Percentiles rank a stretch among this genome's conserved stretches.
phyloP scores from a whole-genome alignment of 768 basidiomycete species.

The Cantharellus cinnabarinus region DNA sequence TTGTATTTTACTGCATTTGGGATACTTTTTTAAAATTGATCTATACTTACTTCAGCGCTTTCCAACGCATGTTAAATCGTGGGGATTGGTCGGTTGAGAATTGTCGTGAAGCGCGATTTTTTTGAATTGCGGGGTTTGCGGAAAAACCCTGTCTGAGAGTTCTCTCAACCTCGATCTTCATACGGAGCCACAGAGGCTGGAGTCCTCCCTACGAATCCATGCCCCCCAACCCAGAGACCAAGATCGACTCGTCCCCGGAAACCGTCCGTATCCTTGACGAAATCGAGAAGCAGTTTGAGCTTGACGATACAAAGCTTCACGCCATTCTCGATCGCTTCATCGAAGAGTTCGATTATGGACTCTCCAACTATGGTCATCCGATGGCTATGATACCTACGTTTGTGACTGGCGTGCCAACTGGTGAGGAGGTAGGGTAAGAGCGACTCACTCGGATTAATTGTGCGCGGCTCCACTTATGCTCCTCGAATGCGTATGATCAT shows the following conservation, averaged over 20 bases:
- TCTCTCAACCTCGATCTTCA: too few relatives aligned
- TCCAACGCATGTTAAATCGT: too few relatives aligned
- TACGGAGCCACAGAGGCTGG: too few relatives aligned
- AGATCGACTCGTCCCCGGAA: constrained; percentile 14
- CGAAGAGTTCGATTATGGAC: constrained; percentile 54
- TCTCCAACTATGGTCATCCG: constrained; percentile 48
- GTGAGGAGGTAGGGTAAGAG: constrained; percentile 75
- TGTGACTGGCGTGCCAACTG: constrained; percentile 87
- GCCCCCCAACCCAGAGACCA: neutral
- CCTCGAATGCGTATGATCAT: neutral
- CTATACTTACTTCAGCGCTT: too few relatives aligned
- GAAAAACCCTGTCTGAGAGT: too few relatives aligned
- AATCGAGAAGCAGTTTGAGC: constrained; percentile 53
- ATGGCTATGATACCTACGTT: constrained; percentile 98
- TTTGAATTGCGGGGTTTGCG: too few relatives aligned
- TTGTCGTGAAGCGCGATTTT: too few relatives aligned
- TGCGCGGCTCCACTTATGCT: neutral
- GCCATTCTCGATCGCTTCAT: constrained; percentile 63
- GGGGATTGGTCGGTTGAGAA: too few relatives aligned
- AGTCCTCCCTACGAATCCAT: too few relatives aligned
- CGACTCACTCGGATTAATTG: neutral
- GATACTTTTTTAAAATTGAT: too few relatives aligned
- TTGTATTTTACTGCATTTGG: too few relatives aligned
- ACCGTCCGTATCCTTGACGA: constrained; percentile 34
- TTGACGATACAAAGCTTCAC: constrained; percentile 38